Percentiles rank a stretch among this genome's conserved stretches.
phyloP scores from a whole-genome alignment of 2,329 filamentous ascomycete species.

The Fusarium equiseti region DNA sequence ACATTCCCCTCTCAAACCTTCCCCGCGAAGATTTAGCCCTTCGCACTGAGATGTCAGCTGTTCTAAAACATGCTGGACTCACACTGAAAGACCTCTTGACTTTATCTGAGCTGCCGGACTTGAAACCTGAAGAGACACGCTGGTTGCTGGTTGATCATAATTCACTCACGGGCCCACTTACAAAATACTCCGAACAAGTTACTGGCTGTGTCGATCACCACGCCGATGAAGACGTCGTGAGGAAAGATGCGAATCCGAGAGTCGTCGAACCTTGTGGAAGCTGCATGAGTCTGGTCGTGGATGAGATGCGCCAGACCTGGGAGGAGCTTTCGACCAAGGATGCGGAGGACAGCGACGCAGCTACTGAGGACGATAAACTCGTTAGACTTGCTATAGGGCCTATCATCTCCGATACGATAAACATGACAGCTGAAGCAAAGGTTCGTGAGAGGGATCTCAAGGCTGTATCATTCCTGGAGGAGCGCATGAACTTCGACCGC shows the following conservation, averaged over 20 bases:
- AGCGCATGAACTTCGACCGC: slow-evolving; percentile 63
- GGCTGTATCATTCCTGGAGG: slow-evolving; percentile 71
- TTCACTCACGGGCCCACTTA: slow-evolving; percentile 71
- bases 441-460: slow-evolving; percentile 71
- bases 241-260: slow-evolving; percentile 62
- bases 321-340: slow-evolving; percentile 56
- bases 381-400: slow-evolving; percentile 76
- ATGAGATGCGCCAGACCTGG: slow-evolving; percentile 70
- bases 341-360: slow-evolving; percentile 40
- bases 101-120: slow-evolving; percentile 61
- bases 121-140: slow-evolving; percentile 67
- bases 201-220: slow-evolving; percentile 83
- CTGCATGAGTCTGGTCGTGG: slow-evolving; percentile 77
- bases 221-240: slow-evolving; percentile 73
- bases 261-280: slow-evolving; percentile 77
- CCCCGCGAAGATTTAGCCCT: slow-evolving; percentile 74
- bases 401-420: slow-evolving; percentile 79
- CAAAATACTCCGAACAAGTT: slow-evolving; percentile 64
- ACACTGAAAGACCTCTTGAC: slow-evolving; percentile 73
- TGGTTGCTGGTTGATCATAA: slow-evolving; percentile 89
- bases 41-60: slow-evolving; percentile 77
- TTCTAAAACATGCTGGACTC: slow-evolving; percentile 72
- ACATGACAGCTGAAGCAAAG: slow-evolving; percentile 72
- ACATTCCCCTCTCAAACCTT: slow-evolving; percentile 81
- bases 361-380: slow-evolving; percentile 66